phyloP scores from a whole-genome alignment of 2,329 filamentous ascomycete genomes.

The Pyrenophora seminiperda region DNA sequence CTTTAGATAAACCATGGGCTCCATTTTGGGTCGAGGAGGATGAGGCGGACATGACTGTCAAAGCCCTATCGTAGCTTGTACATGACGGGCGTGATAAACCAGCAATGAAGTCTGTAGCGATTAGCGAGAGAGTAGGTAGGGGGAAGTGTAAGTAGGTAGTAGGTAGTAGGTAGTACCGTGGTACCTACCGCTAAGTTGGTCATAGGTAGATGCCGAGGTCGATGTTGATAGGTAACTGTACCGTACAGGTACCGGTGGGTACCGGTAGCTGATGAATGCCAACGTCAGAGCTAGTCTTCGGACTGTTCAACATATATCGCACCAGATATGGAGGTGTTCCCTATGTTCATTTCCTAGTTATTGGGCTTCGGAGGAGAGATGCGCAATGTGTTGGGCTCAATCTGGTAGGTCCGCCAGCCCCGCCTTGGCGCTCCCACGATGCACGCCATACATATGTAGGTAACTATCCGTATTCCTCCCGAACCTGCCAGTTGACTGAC shows the following conservation, averaged over 20 bases:
- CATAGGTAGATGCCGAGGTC: too few species aligned
- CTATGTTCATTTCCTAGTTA: too few species aligned
- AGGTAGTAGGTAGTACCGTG: conserved; percentile 2
- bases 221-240: background rate
- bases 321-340: too few species aligned
- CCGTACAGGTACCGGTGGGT: background rate
- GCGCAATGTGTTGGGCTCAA: conserved; percentile 1
- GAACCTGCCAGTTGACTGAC: background rate
- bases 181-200: too few species aligned
- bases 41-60: conserved; percentile 12
- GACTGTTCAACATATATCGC: too few species aligned
- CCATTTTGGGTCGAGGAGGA: conserved; percentile 5
- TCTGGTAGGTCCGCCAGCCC: conserved; percentile 8
- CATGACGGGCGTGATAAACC: conserved; percentile 10
- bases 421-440: conserved; percentile 2
- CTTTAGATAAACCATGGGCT: background rate
- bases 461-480: too few species aligned
- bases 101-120: background rate
- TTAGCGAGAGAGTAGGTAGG: conserved; percentile 10
- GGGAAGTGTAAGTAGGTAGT: background rate
- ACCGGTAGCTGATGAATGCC: too few species aligned
- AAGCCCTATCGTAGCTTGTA: background rate
- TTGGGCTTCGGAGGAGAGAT: background rate
- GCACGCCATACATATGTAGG: too few species aligned
- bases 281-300: too few species aligned